Evolutionary conservation across 495 filamentous ascomycete genomes (phyloP).

Genomic region (Articulospora tetracladia): DNA sequence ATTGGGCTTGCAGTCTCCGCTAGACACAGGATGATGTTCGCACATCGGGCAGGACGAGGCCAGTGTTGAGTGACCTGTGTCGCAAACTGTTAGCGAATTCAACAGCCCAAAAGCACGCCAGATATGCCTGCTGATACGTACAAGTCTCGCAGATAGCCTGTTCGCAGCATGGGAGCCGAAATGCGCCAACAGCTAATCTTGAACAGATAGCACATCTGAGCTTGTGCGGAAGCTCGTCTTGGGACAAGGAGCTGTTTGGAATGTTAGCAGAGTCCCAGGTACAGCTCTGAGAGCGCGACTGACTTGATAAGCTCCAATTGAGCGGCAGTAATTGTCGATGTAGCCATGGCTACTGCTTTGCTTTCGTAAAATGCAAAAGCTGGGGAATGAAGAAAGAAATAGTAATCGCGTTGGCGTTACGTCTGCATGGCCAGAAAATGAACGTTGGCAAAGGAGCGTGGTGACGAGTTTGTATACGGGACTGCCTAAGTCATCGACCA

Average conservation of each 20-base stretch:
- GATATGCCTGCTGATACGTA: conserved; percentile 48
- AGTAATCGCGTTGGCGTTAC: background rate
- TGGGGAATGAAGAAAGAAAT: background rate
- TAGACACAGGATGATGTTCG: conserved; percentile 79
- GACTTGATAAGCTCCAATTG: conserved; percentile 42
- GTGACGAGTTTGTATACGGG: conserved; percentile 3
- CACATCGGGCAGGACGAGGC: conserved; percentile 87
- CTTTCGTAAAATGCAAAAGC: background rate
- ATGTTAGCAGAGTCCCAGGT: conserved; percentile 21
- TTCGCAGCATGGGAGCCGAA: conserved; percentile 90
- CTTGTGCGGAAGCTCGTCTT: conserved; percentile 90
- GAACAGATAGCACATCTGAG: conserved; percentile 91
- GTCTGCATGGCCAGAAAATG: background rate
- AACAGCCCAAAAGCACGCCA: background rate
- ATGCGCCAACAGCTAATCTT: conserved; percentile 86
- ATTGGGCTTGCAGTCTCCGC: conserved; percentile 82
- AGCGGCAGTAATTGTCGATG: conserved; percentile 32
- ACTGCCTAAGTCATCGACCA: conserved; percentile 1
- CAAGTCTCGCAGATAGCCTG: conserved; percentile 90
- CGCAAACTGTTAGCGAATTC: conserved; percentile 1
- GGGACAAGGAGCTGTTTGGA: conserved; percentile 60
- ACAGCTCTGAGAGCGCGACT: background rate
- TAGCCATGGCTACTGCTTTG: conserved; percentile 20
- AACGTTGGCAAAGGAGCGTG: conserved; percentile 3
- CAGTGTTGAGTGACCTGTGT: conserved; percentile 68